phyloP scores from a whole-genome alignment of 352 stramenopile species.

The Phytopythium litorale region DNA sequence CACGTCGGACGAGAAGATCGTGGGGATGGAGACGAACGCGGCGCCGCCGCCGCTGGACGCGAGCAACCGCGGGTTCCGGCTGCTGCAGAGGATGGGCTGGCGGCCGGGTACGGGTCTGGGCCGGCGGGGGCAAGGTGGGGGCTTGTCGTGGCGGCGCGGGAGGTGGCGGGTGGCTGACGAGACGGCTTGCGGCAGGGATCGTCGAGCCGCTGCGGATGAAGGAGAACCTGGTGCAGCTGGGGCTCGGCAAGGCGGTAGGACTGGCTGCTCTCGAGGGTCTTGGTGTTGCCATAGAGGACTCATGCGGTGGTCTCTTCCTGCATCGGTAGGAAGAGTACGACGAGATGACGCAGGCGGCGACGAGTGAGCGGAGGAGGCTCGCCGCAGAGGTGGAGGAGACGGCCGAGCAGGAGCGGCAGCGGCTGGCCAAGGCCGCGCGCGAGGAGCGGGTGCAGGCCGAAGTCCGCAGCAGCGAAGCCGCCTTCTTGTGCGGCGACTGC shows the following conservation, averaged over 20 bases:
- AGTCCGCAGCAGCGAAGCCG: slow-evolving; percentile 39
- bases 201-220: slow-evolving; percentile 57
- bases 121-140: slow-evolving; percentile 37
- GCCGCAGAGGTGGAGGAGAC: slow-evolving; percentile 46
- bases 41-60: slow-evolving; percentile 21
- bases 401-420: slow-evolving; percentile 19
- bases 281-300: too few species aligned
- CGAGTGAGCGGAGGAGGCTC: slow-evolving; percentile 45
- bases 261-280: too few species aligned
- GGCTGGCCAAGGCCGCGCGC: slow-evolving; percentile 23
- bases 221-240: slow-evolving; percentile 50
- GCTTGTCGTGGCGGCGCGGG: too few species aligned
- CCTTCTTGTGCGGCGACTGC: slow-evolving; percentile 56
- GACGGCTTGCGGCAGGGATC: slow-evolving; percentile 26
- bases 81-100: slow-evolving; percentile 70
- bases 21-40: slow-evolving; percentile 4
- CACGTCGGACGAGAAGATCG: too few species aligned
- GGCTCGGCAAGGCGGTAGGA: slow-evolving; percentile 51
- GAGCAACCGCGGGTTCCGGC: slow-evolving; percentile 51
- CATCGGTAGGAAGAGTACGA: slow-evolving; percentile 48
- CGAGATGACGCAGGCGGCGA: slow-evolving; percentile 42
- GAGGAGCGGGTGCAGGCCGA: slow-evolving; percentile 25
- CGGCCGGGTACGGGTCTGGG: slow-evolving; percentile 42
- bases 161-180: not conserved
- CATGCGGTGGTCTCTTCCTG: not conserved